Base-by-base conservation (phyloP, 345 rosid species). In the Citrus reticulata region DNA sequence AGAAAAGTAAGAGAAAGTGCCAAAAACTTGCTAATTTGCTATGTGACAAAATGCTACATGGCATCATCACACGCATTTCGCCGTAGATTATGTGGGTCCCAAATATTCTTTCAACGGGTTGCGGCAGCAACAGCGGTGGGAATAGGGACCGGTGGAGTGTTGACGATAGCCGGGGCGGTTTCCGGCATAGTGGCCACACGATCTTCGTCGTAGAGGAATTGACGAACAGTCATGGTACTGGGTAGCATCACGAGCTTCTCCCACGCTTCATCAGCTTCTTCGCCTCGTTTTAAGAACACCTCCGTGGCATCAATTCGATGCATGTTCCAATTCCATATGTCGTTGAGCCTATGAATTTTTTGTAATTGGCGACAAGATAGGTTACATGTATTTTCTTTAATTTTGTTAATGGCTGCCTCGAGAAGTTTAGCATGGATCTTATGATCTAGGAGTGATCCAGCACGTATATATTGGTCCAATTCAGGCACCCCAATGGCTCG, bases 401-500 rank as follows among this genome's bases (percentile, higher is more conserved):
- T 91, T 46, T 87, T 83, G 3, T 77, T 68, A 73, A 93, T 86
- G 70, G 91, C 92, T 3, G 59, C 78, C 37, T 89, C 90, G 0
- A 92, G 87, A 42, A 88, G 51, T 74, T 62, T 84, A 20, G 70
- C 77, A 22, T 80, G 81, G 35, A 83, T 79, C 37, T 61, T 58
- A 2, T 84, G 76, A 61, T 83, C 86, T 25, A 79, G 68, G 2
- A 51, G 37, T 2, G 70, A 16, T 77, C 90, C 94, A 0, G 71
- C 46, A 0, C 93, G 83, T 11, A 95, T 75, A 63, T 82, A 93
- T 0, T 75, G 83, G 80, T 95, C 98, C 24, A 95, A 68, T 81
- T 95, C 98, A 0, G 94, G 90, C 1, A 93, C 89, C 51, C 97
- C 98, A 29, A 93, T 93, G 0, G 98, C 98, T 0, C 95, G 89